Conservation (phyloP, 1,139 yeast species). For the Kodamaea fungicola region DNA sequence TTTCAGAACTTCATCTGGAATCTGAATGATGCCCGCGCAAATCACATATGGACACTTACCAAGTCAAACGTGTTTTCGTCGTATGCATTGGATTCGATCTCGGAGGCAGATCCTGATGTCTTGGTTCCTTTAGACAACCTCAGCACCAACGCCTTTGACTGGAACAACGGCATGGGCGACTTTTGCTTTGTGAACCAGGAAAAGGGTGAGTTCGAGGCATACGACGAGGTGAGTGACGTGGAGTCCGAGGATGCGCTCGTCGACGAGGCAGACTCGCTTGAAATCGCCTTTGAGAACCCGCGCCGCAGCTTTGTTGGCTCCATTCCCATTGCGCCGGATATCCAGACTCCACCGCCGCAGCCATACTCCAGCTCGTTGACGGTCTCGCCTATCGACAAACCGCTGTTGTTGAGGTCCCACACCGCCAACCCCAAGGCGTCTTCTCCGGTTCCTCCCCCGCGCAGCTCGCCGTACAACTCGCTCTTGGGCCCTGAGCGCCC, state of each 20-base stretch:
- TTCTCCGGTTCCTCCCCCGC: slow-evolving; percentile 15
- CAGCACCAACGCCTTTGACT: slow-evolving; percentile 50
- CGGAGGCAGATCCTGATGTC: slow-evolving; percentile 29
- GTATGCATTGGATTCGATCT: slow-evolving; percentile 43
- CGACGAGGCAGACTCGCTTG: slow-evolving; percentile 4
- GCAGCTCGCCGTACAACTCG: slow-evolving; percentile 8
- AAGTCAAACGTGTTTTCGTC: slow-evolving; percentile 51
- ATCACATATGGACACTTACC: slow-evolving; percentile 41
- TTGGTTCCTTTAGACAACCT: slow-evolving; percentile 53
- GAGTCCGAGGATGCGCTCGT: slow-evolving; percentile 5
- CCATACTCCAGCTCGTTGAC: slow-evolving; percentile 15
- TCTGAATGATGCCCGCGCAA: slow-evolving; percentile 17
- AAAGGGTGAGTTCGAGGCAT: slow-evolving; percentile 36
- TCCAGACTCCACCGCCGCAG: slow-evolving; percentile 1
- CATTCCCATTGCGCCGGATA: slow-evolving; percentile 18
- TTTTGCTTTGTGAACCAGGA: slow-evolving; percentile 54
- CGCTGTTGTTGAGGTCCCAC: slow-evolving; percentile 12
- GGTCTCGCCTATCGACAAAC: slow-evolving; percentile 26
- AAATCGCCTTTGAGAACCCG: background rate
- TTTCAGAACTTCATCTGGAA: slow-evolving; percentile 47
- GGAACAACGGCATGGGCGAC: slow-evolving; percentile 49
- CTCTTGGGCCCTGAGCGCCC: slow-evolving; percentile 20
- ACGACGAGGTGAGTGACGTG: slow-evolving; percentile 10
- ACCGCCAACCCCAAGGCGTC: slow-evolving; percentile 17
- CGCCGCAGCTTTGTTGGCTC: slow-evolving; percentile 17